phyloP scores from a whole-genome alignment of 768 basidiomycete species.

The Calocybe gangraenosa region DNA sequence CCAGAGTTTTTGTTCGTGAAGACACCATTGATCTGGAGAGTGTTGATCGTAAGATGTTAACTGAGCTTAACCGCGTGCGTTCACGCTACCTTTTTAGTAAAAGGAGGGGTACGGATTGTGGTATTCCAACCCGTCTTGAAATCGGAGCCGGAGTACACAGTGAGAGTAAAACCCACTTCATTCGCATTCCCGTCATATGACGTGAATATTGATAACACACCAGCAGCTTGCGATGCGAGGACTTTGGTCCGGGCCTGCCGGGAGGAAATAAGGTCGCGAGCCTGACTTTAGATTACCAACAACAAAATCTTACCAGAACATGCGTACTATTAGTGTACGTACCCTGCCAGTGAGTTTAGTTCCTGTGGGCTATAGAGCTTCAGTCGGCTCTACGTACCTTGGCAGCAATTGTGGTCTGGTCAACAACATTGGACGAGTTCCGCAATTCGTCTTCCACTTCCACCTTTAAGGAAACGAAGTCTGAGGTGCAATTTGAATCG shows the following conservation, averaged over 20 bases:
- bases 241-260: constrained; percentile 33
- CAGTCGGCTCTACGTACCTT: constrained; percentile 27
- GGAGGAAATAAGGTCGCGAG: background rate
- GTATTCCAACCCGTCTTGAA: constrained; percentile 45
- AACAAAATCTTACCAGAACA: constrained; percentile 31
- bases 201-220: constrained; percentile 49
- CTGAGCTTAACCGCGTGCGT: background rate
- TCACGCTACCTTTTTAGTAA: constrained; percentile 33
- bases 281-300: background rate
- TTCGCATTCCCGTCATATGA: constrained; percentile 66
- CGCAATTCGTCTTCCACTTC: constrained; percentile 41
- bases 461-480: constrained; percentile 65
- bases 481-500: constrained; percentile 52
- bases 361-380: background rate
- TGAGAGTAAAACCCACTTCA: constrained; percentile 66
- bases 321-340: constrained; percentile 52
- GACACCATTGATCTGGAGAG: constrained; percentile 49
- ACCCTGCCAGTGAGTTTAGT: constrained; percentile 25
- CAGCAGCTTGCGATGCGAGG: constrained; percentile 28
- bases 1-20: constrained; percentile 75
- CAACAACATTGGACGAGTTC: constrained; percentile 20
- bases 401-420: constrained; percentile 29
- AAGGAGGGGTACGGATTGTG: constrained; percentile 31
- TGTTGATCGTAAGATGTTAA: background rate
- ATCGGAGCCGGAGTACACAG: constrained; percentile 44